Conservation (phyloP, 768 basidiomycete species). For the Phylloporus rhodoxanthus region DNA sequence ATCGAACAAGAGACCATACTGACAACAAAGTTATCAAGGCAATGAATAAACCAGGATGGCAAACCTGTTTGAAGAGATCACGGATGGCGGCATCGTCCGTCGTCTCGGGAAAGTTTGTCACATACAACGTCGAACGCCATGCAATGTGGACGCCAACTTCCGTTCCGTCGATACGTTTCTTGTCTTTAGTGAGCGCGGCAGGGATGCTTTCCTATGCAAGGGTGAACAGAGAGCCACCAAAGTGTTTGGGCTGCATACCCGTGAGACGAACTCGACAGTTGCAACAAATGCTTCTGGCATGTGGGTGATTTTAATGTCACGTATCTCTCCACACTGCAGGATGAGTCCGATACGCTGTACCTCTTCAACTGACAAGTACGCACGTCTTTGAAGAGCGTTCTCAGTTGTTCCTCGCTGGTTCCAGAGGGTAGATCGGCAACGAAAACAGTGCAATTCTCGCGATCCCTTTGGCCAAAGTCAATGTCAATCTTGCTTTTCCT, state of each 20-base stretch:
- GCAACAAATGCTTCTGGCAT: slow-evolving; percentile 61
- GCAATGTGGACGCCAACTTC: slow-evolving; percentile 85
- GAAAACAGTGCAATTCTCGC: slow-evolving; percentile 91
- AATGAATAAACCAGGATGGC: slow-evolving; percentile 9
- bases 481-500: neutral
- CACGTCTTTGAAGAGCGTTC: slow-evolving; percentile 79
- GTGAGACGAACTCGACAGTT: slow-evolving; percentile 79
- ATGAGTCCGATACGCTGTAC: slow-evolving; percentile 4
- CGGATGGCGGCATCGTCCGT: slow-evolving; percentile 74
- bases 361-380: slow-evolving; percentile 19
- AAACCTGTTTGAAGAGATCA: slow-evolving; percentile 71
- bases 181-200: slow-evolving; percentile 88
- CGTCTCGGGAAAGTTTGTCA: slow-evolving; percentile 90
- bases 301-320: slow-evolving; percentile 76
- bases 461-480: slow-evolving; percentile 58
- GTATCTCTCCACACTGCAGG: slow-evolving; percentile 77
- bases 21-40: slow-evolving; percentile 1
- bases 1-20: slow-evolving; percentile 92
- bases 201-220: slow-evolving; percentile 66
- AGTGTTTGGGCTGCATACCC: slow-evolving; percentile 28
- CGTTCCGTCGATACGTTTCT: slow-evolving; percentile 70
- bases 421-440: slow-evolving; percentile 62
- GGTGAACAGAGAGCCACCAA: neutral
- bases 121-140: slow-evolving; percentile 91
- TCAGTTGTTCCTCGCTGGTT: slow-evolving; percentile 62